Conservation (phyloP, 2,329 filamentous ascomycete species). For the Penicillium sp. region DNA sequence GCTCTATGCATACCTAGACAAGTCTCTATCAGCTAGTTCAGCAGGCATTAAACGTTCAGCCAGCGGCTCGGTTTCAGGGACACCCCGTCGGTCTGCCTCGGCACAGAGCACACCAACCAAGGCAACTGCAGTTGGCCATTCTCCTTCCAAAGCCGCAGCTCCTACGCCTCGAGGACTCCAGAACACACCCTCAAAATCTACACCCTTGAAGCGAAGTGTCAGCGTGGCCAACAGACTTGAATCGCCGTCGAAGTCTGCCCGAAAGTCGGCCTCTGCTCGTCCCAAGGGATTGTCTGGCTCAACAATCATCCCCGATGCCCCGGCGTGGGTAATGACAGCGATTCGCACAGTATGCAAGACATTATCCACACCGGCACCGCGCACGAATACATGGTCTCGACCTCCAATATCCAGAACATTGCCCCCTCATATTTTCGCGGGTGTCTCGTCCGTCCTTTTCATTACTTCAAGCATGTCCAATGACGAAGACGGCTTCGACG, state of each 20-base stretch:
- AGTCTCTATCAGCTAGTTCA: slow-evolving; percentile 50
- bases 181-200: slow-evolving; percentile 44
- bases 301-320: slow-evolving; percentile 40
- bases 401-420: slow-evolving; percentile 46
- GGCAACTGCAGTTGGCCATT: slow-evolving; percentile 17
- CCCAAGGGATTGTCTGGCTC: slow-evolving; percentile 20
- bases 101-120: slow-evolving; percentile 38
- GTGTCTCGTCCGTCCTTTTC: slow-evolving; percentile 57
- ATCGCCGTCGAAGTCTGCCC: slow-evolving; percentile 20
- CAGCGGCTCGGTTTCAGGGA: slow-evolving; percentile 29
- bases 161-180: slow-evolving; percentile 30
- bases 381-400: slow-evolving; percentile 33
- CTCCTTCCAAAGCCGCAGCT: slow-evolving; percentile 27
- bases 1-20: slow-evolving; percentile 73
- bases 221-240: slow-evolving; percentile 16
- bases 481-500: slow-evolving; percentile 45
- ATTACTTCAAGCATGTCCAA: slow-evolving; percentile 39
- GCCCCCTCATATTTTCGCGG: slow-evolving; percentile 67
- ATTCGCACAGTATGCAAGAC: slow-evolving; percentile 61
- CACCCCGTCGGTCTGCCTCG: slow-evolving; percentile 25
- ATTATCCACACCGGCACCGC: slow-evolving; percentile 49
- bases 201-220: slow-evolving; percentile 37
- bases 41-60: slow-evolving; percentile 33
- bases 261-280: slow-evolving; percentile 12
- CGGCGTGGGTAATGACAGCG: slow-evolving; percentile 63